phyloP scores from a whole-genome alignment of 345 rosid species.

The Citrus cavaleriei region DNA sequence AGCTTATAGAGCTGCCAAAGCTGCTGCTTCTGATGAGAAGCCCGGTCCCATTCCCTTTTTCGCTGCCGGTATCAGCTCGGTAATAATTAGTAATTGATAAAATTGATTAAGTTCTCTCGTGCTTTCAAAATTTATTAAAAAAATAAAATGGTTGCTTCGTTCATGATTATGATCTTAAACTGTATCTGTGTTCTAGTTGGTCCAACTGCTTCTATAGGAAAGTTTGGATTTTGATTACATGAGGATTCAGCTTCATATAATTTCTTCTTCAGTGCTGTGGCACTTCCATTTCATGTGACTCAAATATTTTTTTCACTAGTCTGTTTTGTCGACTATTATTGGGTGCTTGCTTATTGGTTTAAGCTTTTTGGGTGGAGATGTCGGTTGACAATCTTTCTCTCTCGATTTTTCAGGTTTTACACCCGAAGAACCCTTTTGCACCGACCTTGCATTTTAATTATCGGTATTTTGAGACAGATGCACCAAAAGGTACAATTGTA shows the following conservation, averaged over 20 bases:
- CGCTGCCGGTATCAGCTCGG: conserved; percentile 98
- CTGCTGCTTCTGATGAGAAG: conserved; percentile 58
- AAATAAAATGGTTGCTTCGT: background rate
- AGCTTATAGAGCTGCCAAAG: conserved; percentile 93
- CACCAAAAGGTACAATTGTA: conserved; percentile 63
- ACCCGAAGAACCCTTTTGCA: conserved; percentile 91
- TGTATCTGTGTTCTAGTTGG: background rate
- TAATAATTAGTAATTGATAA: conserved; percentile 9
- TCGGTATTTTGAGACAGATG: conserved; percentile 80
- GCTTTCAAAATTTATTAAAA: background rate
- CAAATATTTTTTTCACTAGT: background rate
- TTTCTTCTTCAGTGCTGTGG: background rate
- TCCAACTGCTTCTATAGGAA: background rate
- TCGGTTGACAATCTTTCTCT: background rate
- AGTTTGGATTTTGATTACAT: background rate
- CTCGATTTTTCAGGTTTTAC: conserved; percentile 47
- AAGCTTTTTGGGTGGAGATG: background rate
- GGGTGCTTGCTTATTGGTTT: background rate
- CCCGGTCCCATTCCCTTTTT: conserved; percentile 86
- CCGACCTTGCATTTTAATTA: conserved; percentile 88
- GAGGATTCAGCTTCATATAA: background rate
- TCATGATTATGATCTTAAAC: background rate
- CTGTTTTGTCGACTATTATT: background rate
- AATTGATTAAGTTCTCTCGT: background rate
- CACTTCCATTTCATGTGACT: background rate